Base-by-base conservation (phyloP, 306 rosid species). In the Fragaria nilgerrensis region DNA sequence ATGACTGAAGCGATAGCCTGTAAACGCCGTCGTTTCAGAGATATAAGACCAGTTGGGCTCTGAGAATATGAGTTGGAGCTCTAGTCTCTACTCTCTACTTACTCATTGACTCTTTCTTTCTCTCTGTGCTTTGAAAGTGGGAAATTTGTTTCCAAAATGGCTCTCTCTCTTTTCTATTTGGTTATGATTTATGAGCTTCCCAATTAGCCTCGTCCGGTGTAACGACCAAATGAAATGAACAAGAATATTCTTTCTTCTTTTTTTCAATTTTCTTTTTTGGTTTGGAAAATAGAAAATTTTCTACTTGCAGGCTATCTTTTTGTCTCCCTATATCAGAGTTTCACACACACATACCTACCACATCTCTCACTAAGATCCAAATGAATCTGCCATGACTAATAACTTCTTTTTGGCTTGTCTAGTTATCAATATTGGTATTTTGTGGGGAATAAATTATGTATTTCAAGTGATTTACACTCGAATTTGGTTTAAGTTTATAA, bases 101-200 rank as follows among this genome's bases (percentile, higher is more conserved):
- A 5, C 22, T 17, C 34, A 48, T 48, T 10, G 64, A 59, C 65
- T 25, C 20, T 48, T 59, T 27, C 37, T 65, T 36, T 25, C 37
- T 48, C 65, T 43, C 14, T 55, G 81, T 76, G 85, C 75, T 86
- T 83, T 85, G 79, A 48, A 81, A 74, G 87, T 71, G 81, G 84
- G 90, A 78, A 82, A 79, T 49, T 74, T 67, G 23, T 17, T 32
- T 20, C 23, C 44, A 29, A 75, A 43, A 25, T 29, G 69, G 56
- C 68, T 53, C 36, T 3, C 25, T n/a, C 4, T n/a, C 7, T 20
- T 55, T 55, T 9, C 12, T 15, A 14, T 27, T 59, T 59, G 19
- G 19, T 14, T 25, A 25, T 25, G 27, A 25, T 25, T 25, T 29
- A 10, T 62, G 7, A 29, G 12, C 15, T 29, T 32, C 44, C 48